A percentile compares a stretch with the other conserved stretches of the same genome.
Evolutionary conservation across 305 asterid species (phyloP).

Genomic region (Plantago coronopus): DNA sequence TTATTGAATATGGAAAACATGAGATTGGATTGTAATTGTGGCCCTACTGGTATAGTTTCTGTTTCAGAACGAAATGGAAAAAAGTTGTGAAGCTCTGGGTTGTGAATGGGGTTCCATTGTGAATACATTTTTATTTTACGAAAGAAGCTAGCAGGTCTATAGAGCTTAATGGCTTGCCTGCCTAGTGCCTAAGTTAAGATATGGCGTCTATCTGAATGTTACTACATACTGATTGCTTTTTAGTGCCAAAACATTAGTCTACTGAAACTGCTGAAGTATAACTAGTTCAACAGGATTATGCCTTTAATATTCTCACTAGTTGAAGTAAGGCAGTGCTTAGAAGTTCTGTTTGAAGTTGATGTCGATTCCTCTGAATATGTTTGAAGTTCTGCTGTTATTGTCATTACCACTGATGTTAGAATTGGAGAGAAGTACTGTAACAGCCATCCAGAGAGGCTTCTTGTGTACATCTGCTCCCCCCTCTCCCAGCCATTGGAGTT

Average conservation of each 20-base stretch:
- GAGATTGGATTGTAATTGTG: not conserved
- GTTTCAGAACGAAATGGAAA: not conserved
- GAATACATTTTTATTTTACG: not conserved
- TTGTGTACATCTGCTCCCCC: not conserved
- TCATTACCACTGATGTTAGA: not conserved
- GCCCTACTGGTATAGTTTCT: not conserved
- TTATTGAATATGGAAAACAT: not conserved
- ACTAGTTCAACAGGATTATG: not conserved
- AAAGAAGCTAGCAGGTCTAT: not conserved
- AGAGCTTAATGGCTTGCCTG: not conserved
- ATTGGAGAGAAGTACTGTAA: not conserved
- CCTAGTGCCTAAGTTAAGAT: not conserved
- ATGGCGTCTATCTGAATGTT: no score
- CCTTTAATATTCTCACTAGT: not conserved
- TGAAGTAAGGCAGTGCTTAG: not conserved
- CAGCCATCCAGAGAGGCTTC: not conserved
- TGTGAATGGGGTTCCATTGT: no score
- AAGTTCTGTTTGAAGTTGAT: not conserved
- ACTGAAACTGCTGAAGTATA: not conserved
- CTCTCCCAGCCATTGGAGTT: not conserved
- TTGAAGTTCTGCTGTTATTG: not conserved
- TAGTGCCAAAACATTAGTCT: not conserved
- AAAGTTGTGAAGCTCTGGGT: not conserved
- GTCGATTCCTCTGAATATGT: not conserved
- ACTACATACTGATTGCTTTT: no score